Conservation (phyloP, 129 eudicot genomes). For the Flaveria robusta region DNA sequence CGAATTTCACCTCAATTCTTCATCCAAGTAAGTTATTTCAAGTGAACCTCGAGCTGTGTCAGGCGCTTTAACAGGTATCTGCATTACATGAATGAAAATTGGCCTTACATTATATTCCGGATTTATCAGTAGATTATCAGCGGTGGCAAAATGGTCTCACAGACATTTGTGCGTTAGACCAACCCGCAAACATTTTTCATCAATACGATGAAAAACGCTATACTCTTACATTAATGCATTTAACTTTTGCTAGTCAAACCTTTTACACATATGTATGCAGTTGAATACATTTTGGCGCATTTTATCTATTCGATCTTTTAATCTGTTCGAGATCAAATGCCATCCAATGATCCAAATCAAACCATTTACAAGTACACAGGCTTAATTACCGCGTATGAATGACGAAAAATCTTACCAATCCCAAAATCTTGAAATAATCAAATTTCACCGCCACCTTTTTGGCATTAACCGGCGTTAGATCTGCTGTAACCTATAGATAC, state of each 20-base stretch:
- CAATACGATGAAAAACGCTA: background rate
- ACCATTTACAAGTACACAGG: background rate
- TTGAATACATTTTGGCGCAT: background rate
- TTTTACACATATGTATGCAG: background rate
- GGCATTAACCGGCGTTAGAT: constrained; percentile 59
- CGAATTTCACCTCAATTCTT: constrained; percentile 55
- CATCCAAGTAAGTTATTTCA: constrained; percentile 80
- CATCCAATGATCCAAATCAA: background rate
- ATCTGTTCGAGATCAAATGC: background rate
- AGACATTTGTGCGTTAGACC: background rate
- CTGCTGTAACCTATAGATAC: constrained; percentile 59
- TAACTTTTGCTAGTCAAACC: background rate
- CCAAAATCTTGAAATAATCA: constrained; percentile 64
- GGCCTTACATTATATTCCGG: background rate
- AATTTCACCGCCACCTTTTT: constrained; percentile 70
- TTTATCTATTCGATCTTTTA: background rate
- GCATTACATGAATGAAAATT: background rate
- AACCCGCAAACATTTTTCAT: background rate
- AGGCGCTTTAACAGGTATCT: constrained; percentile 62
- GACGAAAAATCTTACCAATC: constrained; percentile 46
- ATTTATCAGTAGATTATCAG: background rate
- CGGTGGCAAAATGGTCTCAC: background rate
- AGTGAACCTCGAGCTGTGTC: constrained; percentile 69
- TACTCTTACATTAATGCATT: background rate
- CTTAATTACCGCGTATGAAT: no score